These are phyloP conservation scores for Picochlorum sp. DNA, from an alignment of 139 green algal genomes.

Conservation along the genomic window DNA sequence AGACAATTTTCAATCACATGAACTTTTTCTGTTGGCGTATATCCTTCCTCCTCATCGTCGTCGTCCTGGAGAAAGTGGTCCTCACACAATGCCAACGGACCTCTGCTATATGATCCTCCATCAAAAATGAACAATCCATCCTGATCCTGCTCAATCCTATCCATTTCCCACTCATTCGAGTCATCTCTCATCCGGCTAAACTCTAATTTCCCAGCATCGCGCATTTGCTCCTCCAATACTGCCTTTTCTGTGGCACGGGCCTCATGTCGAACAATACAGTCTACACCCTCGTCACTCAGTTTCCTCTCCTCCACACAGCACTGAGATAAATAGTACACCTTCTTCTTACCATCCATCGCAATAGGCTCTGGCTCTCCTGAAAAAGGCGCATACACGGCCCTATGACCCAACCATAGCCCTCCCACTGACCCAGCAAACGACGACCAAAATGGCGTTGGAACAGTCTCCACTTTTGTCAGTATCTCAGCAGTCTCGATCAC, in stretches of 20 bases:
- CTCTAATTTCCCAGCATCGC: constrained; percentile 13
- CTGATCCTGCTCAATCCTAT: constrained; percentile 20
- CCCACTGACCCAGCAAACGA: constrained; percentile 32
- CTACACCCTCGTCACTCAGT: not conserved
- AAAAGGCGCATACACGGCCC: constrained; percentile 24
- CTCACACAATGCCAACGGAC: constrained; percentile 12
- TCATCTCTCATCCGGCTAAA: not conserved
- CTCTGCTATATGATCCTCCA: constrained; percentile 32
- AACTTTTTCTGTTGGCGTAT: not conserved
- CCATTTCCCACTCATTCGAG: constrained; percentile 24
- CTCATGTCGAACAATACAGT: not conserved
- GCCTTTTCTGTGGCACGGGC: constrained; percentile 2
- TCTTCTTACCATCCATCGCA: constrained; percentile 19
- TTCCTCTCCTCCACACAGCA: constrained; percentile 29
- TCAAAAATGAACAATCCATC: constrained; percentile 41
- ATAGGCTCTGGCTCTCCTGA: constrained; percentile 31
- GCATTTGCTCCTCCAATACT: constrained; percentile 20
- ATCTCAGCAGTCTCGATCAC: constrained; percentile 5
- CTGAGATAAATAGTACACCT: constrained; percentile 21
- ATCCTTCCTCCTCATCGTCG: constrained; percentile 9
- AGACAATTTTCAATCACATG: constrained; percentile 34
- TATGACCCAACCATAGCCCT: constrained; percentile 34
- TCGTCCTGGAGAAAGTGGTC: not conserved
- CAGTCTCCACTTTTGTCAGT: constrained; percentile 7
- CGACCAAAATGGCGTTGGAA: constrained; percentile 29